These are phyloP conservation scores for Alnus glutinosa DNA, from an alignment of 306 rosid genomes.

Conservation along the genomic window DNA sequence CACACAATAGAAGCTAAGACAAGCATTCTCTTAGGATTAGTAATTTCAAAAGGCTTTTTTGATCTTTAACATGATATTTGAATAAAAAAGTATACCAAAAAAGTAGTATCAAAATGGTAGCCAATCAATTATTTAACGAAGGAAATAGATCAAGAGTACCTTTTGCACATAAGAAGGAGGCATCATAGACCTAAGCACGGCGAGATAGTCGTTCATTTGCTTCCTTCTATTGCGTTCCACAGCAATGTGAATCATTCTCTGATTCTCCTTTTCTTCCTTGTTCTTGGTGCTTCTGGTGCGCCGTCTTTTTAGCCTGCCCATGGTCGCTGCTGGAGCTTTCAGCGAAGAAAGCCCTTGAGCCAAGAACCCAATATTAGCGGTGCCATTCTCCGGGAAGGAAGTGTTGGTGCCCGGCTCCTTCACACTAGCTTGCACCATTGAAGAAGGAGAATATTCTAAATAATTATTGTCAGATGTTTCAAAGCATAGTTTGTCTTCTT, in stretches of 20 bases:
- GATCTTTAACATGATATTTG: neutral
- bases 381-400: too few relatives aligned
- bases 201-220: constrained; percentile 41
- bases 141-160: constrained; percentile 9
- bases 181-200: constrained; percentile 40
- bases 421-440: constrained; percentile 3
- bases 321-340: constrained; percentile 6
- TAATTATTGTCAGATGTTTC: neutral
- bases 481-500: constrained; percentile 13
- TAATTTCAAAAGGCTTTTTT: too few relatives aligned
- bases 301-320: constrained; percentile 22
- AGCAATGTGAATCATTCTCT: constrained; percentile 44
- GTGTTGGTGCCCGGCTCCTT: neutral
- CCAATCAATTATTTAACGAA: neutral
- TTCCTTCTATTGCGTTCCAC: constrained; percentile 46
- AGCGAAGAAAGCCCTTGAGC: neutral
- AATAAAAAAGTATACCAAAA: neutral
- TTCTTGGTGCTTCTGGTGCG: constrained; percentile 29
- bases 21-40: neutral
- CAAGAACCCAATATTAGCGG: neutral
- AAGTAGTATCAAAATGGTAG: neutral
- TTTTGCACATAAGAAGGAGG: constrained; percentile 38
- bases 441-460: constrained; percentile 21
- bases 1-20: neutral
- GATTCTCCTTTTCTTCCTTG: constrained; percentile 37